phyloP scores from a whole-genome alignment of 768 basidiomycete genomes.

The Clathrus columnatus region DNA sequence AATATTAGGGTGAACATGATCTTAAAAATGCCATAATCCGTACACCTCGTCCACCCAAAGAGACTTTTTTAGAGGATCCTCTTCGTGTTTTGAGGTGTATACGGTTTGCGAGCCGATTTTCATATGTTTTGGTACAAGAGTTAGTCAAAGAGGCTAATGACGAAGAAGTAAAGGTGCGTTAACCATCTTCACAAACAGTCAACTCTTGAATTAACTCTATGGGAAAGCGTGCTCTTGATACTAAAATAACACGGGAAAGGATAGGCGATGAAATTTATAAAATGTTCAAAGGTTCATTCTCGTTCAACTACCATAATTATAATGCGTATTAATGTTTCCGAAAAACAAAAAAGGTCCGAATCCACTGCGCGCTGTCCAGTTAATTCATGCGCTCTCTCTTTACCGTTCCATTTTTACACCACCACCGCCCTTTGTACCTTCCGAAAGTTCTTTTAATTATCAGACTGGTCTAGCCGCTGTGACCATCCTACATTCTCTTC shows the following conservation, averaged over 20 bases:
- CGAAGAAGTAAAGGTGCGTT: constrained; percentile 49
- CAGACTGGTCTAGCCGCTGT: constrained; percentile 45
- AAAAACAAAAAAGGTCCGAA: constrained; percentile 63
- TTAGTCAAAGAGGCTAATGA: constrained; percentile 55
- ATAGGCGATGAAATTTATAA: constrained; percentile 89
- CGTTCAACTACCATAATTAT: neutral
- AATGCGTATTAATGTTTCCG: constrained; percentile 1
- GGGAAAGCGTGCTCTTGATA: constrained; percentile 50
- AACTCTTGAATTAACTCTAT: neutral
- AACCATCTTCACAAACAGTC: neutral
- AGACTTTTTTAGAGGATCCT: constrained; percentile 94
- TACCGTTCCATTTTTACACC: constrained; percentile 60
- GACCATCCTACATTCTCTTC: constrained; percentile 43
- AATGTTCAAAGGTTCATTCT: constrained; percentile 73
- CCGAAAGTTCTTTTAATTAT: constrained; percentile 14
- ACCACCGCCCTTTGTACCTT: constrained; percentile 33
- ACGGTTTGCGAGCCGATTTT: constrained; percentile 86
- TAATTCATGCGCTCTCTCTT: constrained; percentile 68
- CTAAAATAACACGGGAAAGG: constrained; percentile 85
- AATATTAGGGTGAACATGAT: constrained; percentile 73
- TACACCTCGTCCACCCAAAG: constrained; percentile 76
- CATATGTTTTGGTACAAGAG: constrained; percentile 66
- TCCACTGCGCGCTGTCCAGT: constrained; percentile 61
- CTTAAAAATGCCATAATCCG: constrained; percentile 69
- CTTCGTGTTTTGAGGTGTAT: constrained; percentile 85